These are phyloP conservation scores for Phytopythium litorale DNA, from an alignment of 352 stramenopile genomes.

Conservation along the genomic window DNA sequence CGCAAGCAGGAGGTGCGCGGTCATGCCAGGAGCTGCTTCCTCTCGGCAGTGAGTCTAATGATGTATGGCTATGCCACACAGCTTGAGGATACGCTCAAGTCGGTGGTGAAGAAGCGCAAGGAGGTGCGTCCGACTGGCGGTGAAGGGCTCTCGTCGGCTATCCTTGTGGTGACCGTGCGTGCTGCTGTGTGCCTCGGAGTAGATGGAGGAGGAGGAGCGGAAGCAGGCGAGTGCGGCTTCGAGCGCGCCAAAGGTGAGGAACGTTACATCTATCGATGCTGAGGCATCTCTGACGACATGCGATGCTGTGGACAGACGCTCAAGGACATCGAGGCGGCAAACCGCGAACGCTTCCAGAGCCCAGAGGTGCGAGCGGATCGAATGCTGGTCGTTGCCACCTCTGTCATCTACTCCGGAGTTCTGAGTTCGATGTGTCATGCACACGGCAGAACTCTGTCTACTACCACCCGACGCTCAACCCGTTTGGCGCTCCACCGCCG, in stretches of 20 bases:
- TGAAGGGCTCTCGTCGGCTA: background rate
- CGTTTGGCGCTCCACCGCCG: slow-evolving; percentile 64
- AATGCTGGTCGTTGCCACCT: background rate
- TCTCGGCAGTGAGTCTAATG: background rate
- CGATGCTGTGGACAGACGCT: slow-evolving; percentile 31
- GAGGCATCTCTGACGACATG: background rate
- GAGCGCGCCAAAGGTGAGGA: slow-evolving; percentile 23
- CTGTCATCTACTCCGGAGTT: background rate
- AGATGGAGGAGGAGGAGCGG: slow-evolving; percentile 41
- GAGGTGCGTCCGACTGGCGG: slow-evolving; percentile 20
- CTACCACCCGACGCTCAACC: slow-evolving; percentile 77
- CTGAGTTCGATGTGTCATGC: background rate
- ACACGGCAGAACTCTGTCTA: slow-evolving; percentile 65
- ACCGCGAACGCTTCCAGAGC: slow-evolving; percentile 66
- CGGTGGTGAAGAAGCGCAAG: slow-evolving; percentile 68
- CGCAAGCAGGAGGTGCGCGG: slow-evolving; percentile 55
- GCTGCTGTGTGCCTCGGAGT: background rate
- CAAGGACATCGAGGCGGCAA: slow-evolving; percentile 42
- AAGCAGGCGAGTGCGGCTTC: slow-evolving; percentile 27
- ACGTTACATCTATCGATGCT: background rate
- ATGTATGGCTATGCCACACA: slow-evolving; percentile 1
- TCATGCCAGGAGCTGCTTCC: background rate
- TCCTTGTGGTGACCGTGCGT: background rate
- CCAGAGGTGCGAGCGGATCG: slow-evolving; percentile 35
- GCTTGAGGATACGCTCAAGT: slow-evolving; percentile 66